Base-by-base conservation (phyloP, 345 rosid genomes). In the Euphorbia pulcherrima region DNA sequence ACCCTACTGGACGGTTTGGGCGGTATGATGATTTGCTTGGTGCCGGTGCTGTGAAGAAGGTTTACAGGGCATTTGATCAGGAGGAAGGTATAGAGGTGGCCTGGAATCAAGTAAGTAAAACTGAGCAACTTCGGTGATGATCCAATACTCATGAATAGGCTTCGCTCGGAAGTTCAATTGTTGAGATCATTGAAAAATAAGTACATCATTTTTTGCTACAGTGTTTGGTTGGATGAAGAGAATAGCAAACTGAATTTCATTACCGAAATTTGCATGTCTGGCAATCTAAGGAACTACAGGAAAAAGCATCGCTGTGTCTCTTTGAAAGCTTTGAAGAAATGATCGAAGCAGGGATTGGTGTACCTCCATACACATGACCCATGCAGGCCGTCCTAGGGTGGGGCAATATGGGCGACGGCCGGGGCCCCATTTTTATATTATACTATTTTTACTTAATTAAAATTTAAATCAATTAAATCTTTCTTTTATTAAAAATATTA, bases 61-160 rank as follows among this genome's bases (percentile, higher is more conserved):
- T 87, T 33, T 87, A 87, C 30, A 78, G 92, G 62, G 92, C 86
- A n/a, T 87, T 87, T 60, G 92, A 87, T 73, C 89, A 87, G 71
- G 88, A 83, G 75, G 88, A 87, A 82, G 89, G 89, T 6, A 83
- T 81, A 39, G 92, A 87, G 75, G 92, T 87, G 70, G 92, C 89
- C 5, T 87, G 92, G 92, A 87, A 87, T 75, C 89, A 83, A 75
- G 92, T 85, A 41, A 77, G 81, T n/a, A n/a, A n/a, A n/a, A 50
- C 67, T 87, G 77, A 70, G 82, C 40, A 78, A 77, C 35, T 83
- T 83, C 63, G 72, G 71, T 18, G 84, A 80, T 9, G 86, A 87
- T 61, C 84, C 84, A 0, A 73, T 74, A 39, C 65, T 87, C 62
- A 78, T 87, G 72, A 80, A 78, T 21, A 59, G 89, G 77, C 84